A percentile compares a stretch with the other conserved stretches of the same genome.
Conservation (phyloP, 2,329 filamentous ascomycete species). For the Clonostachys rosea region DNA sequence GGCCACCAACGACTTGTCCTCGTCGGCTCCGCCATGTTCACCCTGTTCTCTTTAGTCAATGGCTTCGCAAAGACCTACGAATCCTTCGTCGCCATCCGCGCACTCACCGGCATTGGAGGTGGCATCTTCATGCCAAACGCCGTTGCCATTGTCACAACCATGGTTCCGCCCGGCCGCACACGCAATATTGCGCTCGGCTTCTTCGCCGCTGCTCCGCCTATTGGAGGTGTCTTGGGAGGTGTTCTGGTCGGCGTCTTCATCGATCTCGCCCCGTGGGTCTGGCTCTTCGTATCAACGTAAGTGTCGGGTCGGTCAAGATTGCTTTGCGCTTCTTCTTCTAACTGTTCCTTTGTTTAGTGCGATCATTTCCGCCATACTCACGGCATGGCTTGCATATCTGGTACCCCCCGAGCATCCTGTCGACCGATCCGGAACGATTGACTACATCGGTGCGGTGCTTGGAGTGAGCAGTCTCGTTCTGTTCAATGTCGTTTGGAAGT, state of each 20-base stretch:
- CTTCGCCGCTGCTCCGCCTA: slow-evolving; percentile 40
- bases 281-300: not conserved
- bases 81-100: slow-evolving; percentile 35
- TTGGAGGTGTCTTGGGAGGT: slow-evolving; percentile 35
- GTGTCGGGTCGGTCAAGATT: not conserved
- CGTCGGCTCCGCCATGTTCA: slow-evolving; percentile 32
- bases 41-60: slow-evolving; percentile 34
- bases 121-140: slow-evolving; percentile 49
- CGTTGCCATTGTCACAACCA: slow-evolving; percentile 41
- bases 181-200: slow-evolving; percentile 38
- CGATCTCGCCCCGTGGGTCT: not conserved
- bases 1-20: slow-evolving; percentile 44
- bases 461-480: slow-evolving; percentile 32
- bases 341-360: not conserved
- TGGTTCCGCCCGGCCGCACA: slow-evolving; percentile 36
- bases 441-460: slow-evolving; percentile 29
- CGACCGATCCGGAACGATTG: slow-evolving; percentile 14
- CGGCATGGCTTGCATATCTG: slow-evolving; percentile 1
- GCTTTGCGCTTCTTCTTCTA: not conserved
- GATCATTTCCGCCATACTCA: slow-evolving; percentile 1
- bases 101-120: slow-evolving; percentile 40
- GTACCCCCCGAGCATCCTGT: slow-evolving; percentile 11
- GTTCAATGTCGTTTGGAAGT: slow-evolving; percentile 48
- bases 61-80: slow-evolving; percentile 35
- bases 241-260: slow-evolving; percentile 30